Evolutionary conservation across 2,329 filamentous ascomycete genomes (phyloP).

Genomic region (Cytospora piceae): DNA sequence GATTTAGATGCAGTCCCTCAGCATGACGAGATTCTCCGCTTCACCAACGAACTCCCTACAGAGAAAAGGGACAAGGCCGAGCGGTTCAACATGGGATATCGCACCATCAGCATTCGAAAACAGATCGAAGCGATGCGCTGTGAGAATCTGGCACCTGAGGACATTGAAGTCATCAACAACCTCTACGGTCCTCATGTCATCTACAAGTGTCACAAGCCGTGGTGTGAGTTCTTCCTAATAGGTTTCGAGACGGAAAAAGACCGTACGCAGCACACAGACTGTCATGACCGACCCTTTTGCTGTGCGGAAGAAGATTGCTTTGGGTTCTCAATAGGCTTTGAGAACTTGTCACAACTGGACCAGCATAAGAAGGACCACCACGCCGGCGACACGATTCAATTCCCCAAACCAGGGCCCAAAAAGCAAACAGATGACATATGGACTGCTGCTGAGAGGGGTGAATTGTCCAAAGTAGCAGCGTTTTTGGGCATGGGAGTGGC

Average conservation of each 20-base stretch:
- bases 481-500: not conserved
- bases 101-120: not conserved
- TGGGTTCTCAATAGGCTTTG: not conserved
- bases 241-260: not conserved
- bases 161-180: not conserved
- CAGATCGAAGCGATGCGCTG: not conserved
- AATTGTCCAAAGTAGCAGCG: not conserved
- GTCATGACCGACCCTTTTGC: constrained; percentile 13
- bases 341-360: not conserved
- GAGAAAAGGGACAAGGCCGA: constrained; percentile 4
- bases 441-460: not conserved
- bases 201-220: constrained; percentile 3
- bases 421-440: not conserved
- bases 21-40: not conserved
- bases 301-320: constrained; percentile 2
- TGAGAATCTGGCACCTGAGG: not conserved
- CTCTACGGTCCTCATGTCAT: not conserved
- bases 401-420: not conserved
- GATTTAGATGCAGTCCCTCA: not conserved
- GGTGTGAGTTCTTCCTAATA: constrained; percentile 3
- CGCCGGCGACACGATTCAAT: not conserved
- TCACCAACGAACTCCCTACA: not conserved
- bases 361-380: not conserved
- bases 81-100: not conserved
- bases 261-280: not conserved